Evolutionary conservation across 352 stramenopile species (phyloP), one percentile per base, ranked within the genome.

Genomic region (Phytophthora sansomeana): DNA sequence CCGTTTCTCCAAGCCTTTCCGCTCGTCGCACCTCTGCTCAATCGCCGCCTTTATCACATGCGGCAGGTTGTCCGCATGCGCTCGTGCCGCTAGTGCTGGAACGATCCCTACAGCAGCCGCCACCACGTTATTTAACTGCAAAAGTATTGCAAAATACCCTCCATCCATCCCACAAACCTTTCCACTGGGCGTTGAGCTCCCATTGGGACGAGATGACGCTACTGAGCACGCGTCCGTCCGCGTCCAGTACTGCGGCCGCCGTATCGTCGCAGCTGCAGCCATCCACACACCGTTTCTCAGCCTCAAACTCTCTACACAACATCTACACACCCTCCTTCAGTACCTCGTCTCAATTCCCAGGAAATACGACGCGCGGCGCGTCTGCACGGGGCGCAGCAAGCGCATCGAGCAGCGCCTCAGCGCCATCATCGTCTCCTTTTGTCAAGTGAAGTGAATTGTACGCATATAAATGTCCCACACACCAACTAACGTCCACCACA

Each of bases 11-110:
- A n/a, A n/a, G 5, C 30, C 42, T 39, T n/a, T 32, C 68, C 5
- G 26, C 71, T 26, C 28, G 24, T 62, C 95, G 67, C 67, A 95
- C 60, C 97, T 97, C 50, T 96, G 84, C 44, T 86, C 58, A 14
- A 99, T 78, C 5, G 97, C 97, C 9, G 91, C 78, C 24, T 90
- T 66, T 21, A 99, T 85, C 21, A 99, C 94, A n/a, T 86, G 76
- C 38, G 98, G 95, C 41, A 99, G 91, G 59, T 98, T 98, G 61
- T 97, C 81, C 48, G 92, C 84, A 65, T 99, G 98, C 5, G 96
- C 96, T 47, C 93, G 83, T 46, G 91, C 92, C 0, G 98, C 98
- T 10, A 99, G 72, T 9, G 89, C 84, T 6, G 98, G 98, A 5
- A 99, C 97, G n/a, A 99, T 96, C 9, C 98, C 98, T 93, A 35